Evolutionary conservation across 1,139 yeast genomes (phyloP).

Genomic region (Geotrichum aggregatum): DNA sequence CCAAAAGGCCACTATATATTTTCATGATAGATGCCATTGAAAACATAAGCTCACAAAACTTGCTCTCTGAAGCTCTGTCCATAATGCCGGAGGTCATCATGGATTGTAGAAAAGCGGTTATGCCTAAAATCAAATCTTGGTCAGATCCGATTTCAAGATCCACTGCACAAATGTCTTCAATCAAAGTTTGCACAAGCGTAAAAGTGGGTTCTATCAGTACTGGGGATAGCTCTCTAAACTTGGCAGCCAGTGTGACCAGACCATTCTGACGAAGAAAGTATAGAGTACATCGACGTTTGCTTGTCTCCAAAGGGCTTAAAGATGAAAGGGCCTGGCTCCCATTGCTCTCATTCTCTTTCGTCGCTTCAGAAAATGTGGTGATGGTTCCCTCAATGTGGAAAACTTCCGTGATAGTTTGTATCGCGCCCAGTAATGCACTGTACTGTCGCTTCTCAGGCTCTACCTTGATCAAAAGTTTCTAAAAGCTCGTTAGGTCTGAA

Average conservation of each 20-base stretch:
- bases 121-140: slow-evolving; percentile 23
- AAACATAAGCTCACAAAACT: slow-evolving; percentile 25
- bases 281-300: slow-evolving; percentile 17
- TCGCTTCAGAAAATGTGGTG: background rate
- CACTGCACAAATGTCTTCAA: slow-evolving; percentile 22
- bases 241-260: slow-evolving; percentile 22
- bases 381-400: background rate
- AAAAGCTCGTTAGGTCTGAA: background rate
- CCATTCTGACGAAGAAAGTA: slow-evolving; percentile 26
- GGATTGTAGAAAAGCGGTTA: slow-evolving; percentile 25
- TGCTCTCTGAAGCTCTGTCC: slow-evolving; percentile 23
- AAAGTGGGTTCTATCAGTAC: slow-evolving; percentile 21
- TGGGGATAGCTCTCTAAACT: slow-evolving; percentile 22
- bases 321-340: slow-evolving; percentile 9
- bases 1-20: slow-evolving; percentile 22
- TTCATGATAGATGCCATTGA: slow-evolving; percentile 27
- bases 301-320: slow-evolving; percentile 9
- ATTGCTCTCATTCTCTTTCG: background rate
- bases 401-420: slow-evolving; percentile 5
- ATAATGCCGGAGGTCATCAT: slow-evolving; percentile 21
- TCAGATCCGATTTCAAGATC: slow-evolving; percentile 22
- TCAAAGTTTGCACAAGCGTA: slow-evolving; percentile 23
- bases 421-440: slow-evolving; percentile 4
- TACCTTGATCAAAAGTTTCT: slow-evolving; percentile 17
- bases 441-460: slow-evolving; percentile 15